Evolutionary conservation across 148 eudicot species (phyloP).

Genomic region (Hydrangea macrophylla): DNA sequence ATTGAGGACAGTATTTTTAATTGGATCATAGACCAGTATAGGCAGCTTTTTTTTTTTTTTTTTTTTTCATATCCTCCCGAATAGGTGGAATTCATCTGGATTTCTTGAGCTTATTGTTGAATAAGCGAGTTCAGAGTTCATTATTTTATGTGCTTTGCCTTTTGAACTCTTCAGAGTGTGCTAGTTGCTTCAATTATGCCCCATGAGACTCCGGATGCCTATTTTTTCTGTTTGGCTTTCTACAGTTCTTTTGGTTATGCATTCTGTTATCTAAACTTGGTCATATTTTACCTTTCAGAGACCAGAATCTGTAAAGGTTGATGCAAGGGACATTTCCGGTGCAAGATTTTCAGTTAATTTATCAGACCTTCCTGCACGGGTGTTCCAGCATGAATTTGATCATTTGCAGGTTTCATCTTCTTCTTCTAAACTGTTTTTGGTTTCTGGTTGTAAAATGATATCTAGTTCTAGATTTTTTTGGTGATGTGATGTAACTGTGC

Average conservation of each 20-base stretch:
- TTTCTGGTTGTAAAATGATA: background rate
- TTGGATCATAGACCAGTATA: no score
- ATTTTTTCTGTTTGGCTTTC: background rate
- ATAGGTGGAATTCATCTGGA: no score
- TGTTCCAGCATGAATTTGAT: constrained; percentile 97
- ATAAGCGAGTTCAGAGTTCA: no score
- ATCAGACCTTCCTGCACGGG: constrained; percentile 78
- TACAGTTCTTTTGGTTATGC: background rate
- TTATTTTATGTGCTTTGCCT: no score
- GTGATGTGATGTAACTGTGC: background rate
- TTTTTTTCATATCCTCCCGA: no score
- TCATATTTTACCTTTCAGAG: constrained; percentile 51
- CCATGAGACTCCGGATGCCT: no score
- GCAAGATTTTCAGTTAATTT: constrained; percentile 62
- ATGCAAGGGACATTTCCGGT: constrained; percentile 82
- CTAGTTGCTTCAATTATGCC: no score
- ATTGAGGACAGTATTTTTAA: no score
- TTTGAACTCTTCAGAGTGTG: no score
- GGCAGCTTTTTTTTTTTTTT: no score
- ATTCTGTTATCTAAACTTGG: background rate
- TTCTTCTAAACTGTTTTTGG: background rate
- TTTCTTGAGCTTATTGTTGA: no score
- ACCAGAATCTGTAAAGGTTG: constrained; percentile 82
- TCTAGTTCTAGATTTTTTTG: background rate
- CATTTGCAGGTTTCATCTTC: constrained; percentile 68